Evolutionary conservation across 2,329 filamentous ascomycete species (phyloP), one percentile per base, ranked within the genome.

Genomic region (Xylogone sp.): DNA sequence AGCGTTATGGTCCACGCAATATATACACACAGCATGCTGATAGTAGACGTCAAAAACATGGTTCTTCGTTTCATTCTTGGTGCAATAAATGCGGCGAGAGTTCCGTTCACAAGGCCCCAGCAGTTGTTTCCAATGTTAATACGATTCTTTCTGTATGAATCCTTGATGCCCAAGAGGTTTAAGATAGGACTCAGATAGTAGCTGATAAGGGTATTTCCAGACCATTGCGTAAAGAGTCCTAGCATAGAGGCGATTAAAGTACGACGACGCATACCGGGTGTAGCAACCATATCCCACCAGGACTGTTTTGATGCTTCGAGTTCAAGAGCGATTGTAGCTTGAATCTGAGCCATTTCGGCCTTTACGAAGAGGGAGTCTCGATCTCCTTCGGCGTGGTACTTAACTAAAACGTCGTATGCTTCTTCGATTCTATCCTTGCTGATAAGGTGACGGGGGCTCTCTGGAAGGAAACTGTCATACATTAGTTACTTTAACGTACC

Each of bases 291-390:
- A 55, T 81, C 77, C 53, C 66, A 54, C 79, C 81, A 84, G 5
- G 75, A 75, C 53, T 71, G 67, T 52, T 76, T 77, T 2, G 78
- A 75, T 44, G 73, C 66, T 54, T 84, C 77, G 49, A 77, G 67
- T 60, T 84, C 80, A 1, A 80, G 59, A 24, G 73, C 71, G 59
- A 84, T 77, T 0, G 81, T 80, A 3, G 75, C 72, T 46, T 76
- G 70, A 56, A 86, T 86, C 62, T 86, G 79, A 1, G 74, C 74
- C 59, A 84, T 78, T 60, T 86, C 83, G 8, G 78, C 79, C 48
- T 75, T 72, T 21, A 84, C 79, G 12, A 83, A 73, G 12, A 74
- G 66, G 0, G 76, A 80, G 29, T 71, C 64, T 6, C 60, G 60
- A 46, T 81, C 71, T 2, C 76, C 79, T 58, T 81, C 79, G 18